A percentile compares a stretch with the other conserved stretches of the same genome.
Evolutionary conservation across 148 eudicot species (phyloP).

Genomic region (Rhododendron mucronatum): DNA sequence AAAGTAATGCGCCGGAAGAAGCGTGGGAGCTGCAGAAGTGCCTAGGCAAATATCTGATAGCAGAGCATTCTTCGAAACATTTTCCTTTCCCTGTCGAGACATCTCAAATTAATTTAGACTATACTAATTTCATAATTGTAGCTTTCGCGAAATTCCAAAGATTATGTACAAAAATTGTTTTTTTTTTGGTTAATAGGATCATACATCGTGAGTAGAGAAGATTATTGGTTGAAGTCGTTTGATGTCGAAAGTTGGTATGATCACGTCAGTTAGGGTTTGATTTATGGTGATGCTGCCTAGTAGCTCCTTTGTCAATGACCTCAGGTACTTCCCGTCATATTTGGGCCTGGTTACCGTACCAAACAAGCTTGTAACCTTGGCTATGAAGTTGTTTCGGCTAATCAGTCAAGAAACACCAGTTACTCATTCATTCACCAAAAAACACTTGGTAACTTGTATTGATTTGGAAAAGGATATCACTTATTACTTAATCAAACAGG

Average conservation of each 20-base stretch:
- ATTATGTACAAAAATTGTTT: neutral
- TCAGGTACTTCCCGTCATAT: slow-evolving; percentile 41
- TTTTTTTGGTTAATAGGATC: neutral
- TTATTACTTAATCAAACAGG: neutral
- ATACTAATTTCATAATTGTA: neutral
- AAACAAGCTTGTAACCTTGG: neutral
- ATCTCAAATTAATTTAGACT: neutral
- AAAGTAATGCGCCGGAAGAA: slow-evolving; percentile 40
- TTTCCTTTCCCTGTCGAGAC: slow-evolving; percentile 17
- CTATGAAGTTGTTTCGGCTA: slow-evolving; percentile 28
- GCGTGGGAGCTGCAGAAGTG: slow-evolving; percentile 51
- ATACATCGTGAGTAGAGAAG: slow-evolving; percentile 36
- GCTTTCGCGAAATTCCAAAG: neutral
- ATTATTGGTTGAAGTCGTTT: slow-evolving; percentile 36
- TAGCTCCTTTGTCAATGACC: slow-evolving; percentile 4
- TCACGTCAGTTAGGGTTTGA: slow-evolving; percentile 32
- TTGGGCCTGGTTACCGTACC: slow-evolving; percentile 24
- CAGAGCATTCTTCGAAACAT: slow-evolving; percentile 24
- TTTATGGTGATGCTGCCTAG: slow-evolving; percentile 26
- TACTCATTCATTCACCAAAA: neutral
- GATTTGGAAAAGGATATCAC: too few relatives aligned
- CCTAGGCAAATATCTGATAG: slow-evolving; percentile 40
- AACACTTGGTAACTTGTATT: neutral
- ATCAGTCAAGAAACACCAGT: neutral
- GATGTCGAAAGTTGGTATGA: slow-evolving; percentile 40